Evolutionary conservation across 306 rosid genomes (phyloP).

Genomic region (Hippophae gyantsensis): DNA sequence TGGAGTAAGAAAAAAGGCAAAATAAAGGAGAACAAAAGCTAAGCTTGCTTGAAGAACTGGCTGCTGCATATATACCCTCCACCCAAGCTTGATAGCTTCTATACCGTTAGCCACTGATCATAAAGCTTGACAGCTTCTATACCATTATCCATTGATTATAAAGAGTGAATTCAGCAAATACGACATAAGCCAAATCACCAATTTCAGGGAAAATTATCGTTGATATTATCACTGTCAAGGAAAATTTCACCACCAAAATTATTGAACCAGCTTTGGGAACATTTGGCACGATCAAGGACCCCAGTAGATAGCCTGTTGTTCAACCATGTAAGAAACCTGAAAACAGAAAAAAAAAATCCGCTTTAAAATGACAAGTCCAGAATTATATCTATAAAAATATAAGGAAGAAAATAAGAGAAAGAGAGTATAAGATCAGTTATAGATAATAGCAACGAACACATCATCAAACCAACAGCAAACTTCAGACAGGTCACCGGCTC

Average conservation of each 20-base stretch:
- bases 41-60: slow-evolving; percentile 97
- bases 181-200: slow-evolving; percentile 1
- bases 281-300: slow-evolving; percentile 84
- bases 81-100: slow-evolving; percentile 79
- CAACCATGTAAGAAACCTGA: slow-evolving; percentile 60
- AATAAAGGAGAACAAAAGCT: slow-evolving; percentile 77
- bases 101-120: slow-evolving; percentile 59
- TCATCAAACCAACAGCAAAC: slow-evolving; percentile 60
- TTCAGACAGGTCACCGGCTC: slow-evolving; percentile 85
- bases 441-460: slow-evolving; percentile 63
- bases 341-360: slow-evolving; percentile 13
- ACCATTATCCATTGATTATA: slow-evolving; percentile 54
- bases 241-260: slow-evolving; percentile 34
- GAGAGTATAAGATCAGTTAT: slow-evolving; percentile 41
- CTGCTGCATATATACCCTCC: slow-evolving; percentile 84
- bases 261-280: slow-evolving; percentile 52
- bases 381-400: background rate
- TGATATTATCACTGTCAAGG: slow-evolving; percentile 33
- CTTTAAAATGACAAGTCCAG: slow-evolving; percentile 10
- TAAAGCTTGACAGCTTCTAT: slow-evolving; percentile 48
- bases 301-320: slow-evolving; percentile 84
- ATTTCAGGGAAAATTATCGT: background rate
- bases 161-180: slow-evolving; percentile 19
- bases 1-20: slow-evolving; percentile 81
- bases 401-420: slow-evolving; percentile 7